Percentiles rank a stretch among this genome's conserved stretches.
Conservation (phyloP, 805 yeast species). For the Yarrowia hollandica region DNA sequence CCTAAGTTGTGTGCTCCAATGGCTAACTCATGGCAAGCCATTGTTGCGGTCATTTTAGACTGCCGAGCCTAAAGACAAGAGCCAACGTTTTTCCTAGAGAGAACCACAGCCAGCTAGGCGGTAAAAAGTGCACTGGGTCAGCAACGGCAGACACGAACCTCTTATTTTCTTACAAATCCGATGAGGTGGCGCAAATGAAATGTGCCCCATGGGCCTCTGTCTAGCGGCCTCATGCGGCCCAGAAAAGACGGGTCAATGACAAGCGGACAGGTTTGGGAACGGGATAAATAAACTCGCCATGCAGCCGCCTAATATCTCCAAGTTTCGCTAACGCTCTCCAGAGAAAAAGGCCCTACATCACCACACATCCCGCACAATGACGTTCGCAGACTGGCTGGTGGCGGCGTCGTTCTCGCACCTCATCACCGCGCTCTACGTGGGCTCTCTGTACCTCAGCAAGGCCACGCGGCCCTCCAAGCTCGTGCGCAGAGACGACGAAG, state of each 20-base stretch:
- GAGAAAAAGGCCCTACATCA: not conserved
- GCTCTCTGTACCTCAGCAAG: constrained; percentile 33
- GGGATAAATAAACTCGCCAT: not conserved
- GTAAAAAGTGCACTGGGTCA: too few relatives aligned
- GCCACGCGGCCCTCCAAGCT: constrained; percentile 35
- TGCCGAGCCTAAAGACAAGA: constrained; percentile 13
- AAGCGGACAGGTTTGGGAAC: not conserved
- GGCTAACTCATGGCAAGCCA: too few relatives aligned
- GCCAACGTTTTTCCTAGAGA: constrained; percentile 1
- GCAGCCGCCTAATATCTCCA: constrained; percentile 26
- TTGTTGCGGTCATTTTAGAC: constrained; percentile 5
- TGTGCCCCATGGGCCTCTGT: too few relatives aligned
- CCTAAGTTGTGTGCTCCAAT: too few relatives aligned
- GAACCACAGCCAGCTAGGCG: not conserved
- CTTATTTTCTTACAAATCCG: too few relatives aligned
- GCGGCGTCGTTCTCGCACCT: constrained; percentile 21
- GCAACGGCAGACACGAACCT: too few relatives aligned
- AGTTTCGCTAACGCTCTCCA: constrained; percentile 16
- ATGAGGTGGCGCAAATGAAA: too few relatives aligned
- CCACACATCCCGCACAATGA: not conserved
- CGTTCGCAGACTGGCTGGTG: constrained; percentile 13
- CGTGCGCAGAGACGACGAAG: constrained; percentile 33
- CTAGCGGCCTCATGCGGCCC: too few relatives aligned
- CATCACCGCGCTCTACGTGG: constrained; percentile 36
- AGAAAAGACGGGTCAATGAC: not conserved